Evolutionary conservation across 1,284 basidiomycete genomes (phyloP).

Genomic region (Porogramme epimiltina): DNA sequence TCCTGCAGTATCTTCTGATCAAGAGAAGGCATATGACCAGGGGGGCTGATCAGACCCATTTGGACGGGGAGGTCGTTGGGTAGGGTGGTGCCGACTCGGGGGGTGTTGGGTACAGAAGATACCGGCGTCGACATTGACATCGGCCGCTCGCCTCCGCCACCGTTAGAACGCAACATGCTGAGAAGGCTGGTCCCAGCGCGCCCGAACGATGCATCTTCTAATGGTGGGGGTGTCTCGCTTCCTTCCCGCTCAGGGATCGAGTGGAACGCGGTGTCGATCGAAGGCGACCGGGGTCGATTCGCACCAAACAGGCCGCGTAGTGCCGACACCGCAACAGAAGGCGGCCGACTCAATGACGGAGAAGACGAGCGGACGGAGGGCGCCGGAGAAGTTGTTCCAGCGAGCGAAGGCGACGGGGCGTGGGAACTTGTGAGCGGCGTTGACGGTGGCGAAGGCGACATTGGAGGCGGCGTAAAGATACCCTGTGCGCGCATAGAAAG

Average conservation of each 20-base stretch:
- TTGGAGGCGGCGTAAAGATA: constrained; percentile 36
- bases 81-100: constrained; percentile 17
- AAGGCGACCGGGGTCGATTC: constrained; percentile 59
- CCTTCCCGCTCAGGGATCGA: constrained; percentile 30
- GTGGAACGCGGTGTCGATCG: constrained; percentile 37
- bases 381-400: constrained; percentile 9
- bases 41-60: constrained; percentile 18
- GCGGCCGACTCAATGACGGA: constrained; percentile 14
- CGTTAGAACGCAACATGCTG: constrained; percentile 48
- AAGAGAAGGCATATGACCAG: constrained; percentile 18
- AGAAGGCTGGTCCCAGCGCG: constrained; percentile 55
- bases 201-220: constrained; percentile 54
- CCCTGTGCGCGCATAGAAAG: constrained; percentile 74
- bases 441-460: not conserved
- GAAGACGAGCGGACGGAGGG: constrained; percentile 21
- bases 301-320: constrained; percentile 58
- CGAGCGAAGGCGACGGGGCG: constrained; percentile 6
- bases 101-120: constrained; percentile 25
- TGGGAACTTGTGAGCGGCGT: constrained; percentile 1
- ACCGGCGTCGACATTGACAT: constrained; percentile 22
- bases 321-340: constrained; percentile 39
- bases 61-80: constrained; percentile 22
- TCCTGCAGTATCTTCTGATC: constrained; percentile 59
- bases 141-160: constrained; percentile 25
- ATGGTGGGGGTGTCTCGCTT: constrained; percentile 17